Conservation (phyloP, 495 filamentous ascomycete genomes). For the Darksidea phi region DNA sequence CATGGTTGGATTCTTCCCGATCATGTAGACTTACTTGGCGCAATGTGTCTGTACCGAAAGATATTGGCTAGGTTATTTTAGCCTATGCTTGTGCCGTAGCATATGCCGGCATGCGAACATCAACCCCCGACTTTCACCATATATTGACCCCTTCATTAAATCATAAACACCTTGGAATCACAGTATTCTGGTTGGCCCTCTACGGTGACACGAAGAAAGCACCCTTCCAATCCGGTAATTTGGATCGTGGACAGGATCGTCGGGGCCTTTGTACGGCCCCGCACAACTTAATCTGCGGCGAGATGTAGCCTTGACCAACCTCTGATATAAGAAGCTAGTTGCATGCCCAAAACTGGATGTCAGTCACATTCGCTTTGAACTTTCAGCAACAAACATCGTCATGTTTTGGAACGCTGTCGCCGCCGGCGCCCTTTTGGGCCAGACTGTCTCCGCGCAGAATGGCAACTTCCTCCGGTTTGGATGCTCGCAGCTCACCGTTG, state of each 20-base stretch:
- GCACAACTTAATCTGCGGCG: slow-evolving; percentile 3
- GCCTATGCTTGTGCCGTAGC: neutral
- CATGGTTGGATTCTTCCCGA: no score
- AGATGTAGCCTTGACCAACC: neutral
- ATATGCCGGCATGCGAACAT: slow-evolving; percentile 12
- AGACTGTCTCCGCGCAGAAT: slow-evolving; percentile 31
- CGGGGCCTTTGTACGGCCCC: slow-evolving; percentile 2
- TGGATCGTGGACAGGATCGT: slow-evolving; percentile 1
- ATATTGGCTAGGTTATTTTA: neutral
- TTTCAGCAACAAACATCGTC: slow-evolving; percentile 1
- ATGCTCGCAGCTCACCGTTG: slow-evolving; percentile 49
- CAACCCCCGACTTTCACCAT: slow-evolving; percentile 1
- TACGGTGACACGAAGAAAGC: neutral
- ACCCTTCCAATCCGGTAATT: slow-evolving; percentile 6
- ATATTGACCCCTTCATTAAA: slow-evolving; percentile 6
- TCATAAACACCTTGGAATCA: neutral
- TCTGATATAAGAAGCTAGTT: slow-evolving; percentile 9
- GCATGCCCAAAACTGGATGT: neutral
- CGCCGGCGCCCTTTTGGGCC: slow-evolving; percentile 23
- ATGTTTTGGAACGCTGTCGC: slow-evolving; percentile 27
- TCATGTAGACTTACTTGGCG: no score
- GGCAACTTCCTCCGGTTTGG: slow-evolving; percentile 48
- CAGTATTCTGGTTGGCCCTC: slow-evolving; percentile 8
- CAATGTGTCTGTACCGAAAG: neutral
- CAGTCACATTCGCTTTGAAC: neutral